Conservation (phyloP, 2,329 filamentous ascomycete species). For the Talaromyces piceae region DNA sequence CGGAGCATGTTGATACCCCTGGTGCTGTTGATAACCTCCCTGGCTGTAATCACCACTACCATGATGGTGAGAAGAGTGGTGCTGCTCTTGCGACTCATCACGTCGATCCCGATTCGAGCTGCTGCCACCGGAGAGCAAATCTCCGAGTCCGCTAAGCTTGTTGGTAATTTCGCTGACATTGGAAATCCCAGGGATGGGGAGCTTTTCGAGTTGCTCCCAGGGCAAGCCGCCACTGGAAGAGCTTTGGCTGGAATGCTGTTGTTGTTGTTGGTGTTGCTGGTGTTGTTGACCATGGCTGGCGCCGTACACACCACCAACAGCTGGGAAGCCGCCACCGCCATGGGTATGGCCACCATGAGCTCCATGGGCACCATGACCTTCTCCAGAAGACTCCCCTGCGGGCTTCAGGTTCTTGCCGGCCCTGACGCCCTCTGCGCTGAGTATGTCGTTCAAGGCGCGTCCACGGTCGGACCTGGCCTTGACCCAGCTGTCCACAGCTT, state of each 20-base stretch:
- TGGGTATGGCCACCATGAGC: slow-evolving; percentile 24
- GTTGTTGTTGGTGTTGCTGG: slow-evolving; percentile 17
- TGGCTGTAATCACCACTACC: neutral
- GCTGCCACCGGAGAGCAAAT: slow-evolving; percentile 5
- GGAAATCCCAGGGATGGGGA: slow-evolving; percentile 32
- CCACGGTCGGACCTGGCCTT: slow-evolving; percentile 60
- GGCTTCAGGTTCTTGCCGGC: slow-evolving; percentile 68
- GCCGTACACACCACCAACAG: slow-evolving; percentile 14
- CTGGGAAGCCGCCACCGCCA: slow-evolving; percentile 20
- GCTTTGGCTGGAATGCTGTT: slow-evolving; percentile 5
- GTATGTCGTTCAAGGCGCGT: slow-evolving; percentile 61
- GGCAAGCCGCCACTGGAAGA: slow-evolving; percentile 20
- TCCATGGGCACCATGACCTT: slow-evolving; percentile 20
- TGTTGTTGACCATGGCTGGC: slow-evolving; percentile 18
- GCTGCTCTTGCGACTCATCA: slow-evolving; percentile 19
- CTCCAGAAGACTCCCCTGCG: slow-evolving; percentile 16
- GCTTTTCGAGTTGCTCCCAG: slow-evolving; percentile 24
- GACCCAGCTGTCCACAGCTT: slow-evolving; percentile 74
- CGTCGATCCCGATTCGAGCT: slow-evolving; percentile 5
- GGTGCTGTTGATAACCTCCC: slow-evolving; percentile 16
- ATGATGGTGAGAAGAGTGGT: slow-evolving; percentile 20
- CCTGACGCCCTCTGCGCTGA: slow-evolving; percentile 77
- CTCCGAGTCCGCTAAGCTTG: slow-evolving; percentile 9
- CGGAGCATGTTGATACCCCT: slow-evolving; percentile 1
- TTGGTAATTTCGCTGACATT: slow-evolving; percentile 25